Evolutionary conservation across 1,284 basidiomycete genomes (phyloP), one percentile per base, ranked within the genome.

Genomic region (Golubevia pallescens): DNA sequence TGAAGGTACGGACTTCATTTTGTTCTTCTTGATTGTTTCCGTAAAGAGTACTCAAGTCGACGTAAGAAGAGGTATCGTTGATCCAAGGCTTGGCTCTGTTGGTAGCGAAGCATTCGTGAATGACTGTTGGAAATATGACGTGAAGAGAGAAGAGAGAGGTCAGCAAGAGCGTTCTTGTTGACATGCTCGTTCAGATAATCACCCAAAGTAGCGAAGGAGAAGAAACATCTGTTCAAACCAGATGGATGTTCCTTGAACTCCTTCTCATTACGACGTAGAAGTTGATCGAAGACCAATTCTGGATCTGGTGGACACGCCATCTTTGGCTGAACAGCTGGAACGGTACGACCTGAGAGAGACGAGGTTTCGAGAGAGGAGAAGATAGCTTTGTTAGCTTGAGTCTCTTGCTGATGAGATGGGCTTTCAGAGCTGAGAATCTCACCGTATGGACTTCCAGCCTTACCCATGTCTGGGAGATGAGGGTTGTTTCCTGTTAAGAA

Each of bases 31-130:
- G 84, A 51, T 87, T 90, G 78, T 81, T 90, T 0, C 92, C 92
- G 70, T 94, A 94, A 2, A 94, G 86, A 6, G 92, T 89, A 74
- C 90, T 90, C 32, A 94, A 85, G 75, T 94, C 93, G 28, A 94
- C 88, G 81, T 94, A 94, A 69, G 90, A 91, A 71, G 90, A 91
- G 1, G 90, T 87, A 63, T 90, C 86, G 78, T 94, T 94, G 75
- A 90, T 89, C 54, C 68, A 61, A 1, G 71, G 70, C 20, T 70
- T 63, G 53, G 65, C 54, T 21, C 71, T 70, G 28, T 65, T 70
- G 21, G 76, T 78, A 38, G 42, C 53, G 52, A 19, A 80, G 69
- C 59, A 70, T 69, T 80, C 77, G 68, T 80, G 78, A n/a, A 77
- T 78, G 68, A 80, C 71, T 32, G 76, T 70, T 65, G 28, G 28